Conservation (phyloP, 225 moss, liverwort and hornwort genomes). For the Neckera pumila region DNA sequence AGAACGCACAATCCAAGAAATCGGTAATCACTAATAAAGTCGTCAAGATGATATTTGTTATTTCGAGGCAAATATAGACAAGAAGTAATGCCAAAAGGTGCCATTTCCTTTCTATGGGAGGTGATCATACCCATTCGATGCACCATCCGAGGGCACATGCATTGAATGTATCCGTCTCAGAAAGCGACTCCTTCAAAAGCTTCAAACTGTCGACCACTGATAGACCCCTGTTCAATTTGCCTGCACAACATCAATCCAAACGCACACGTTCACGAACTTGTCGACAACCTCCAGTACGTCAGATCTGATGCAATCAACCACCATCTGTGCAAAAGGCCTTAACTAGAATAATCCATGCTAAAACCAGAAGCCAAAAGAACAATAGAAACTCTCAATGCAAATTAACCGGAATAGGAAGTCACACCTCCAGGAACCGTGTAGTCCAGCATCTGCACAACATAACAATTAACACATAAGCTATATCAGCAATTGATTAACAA, state of each 20-base stretch:
- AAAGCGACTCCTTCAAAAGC: constrained; percentile 41
- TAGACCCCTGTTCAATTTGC: constrained; percentile 86
- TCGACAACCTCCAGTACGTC: background rate
- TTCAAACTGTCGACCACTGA: constrained; percentile 85
- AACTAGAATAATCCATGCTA: background rate
- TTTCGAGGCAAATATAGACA: background rate
- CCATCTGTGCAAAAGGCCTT: background rate
- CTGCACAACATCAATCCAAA: constrained; percentile 30
- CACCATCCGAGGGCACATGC: constrained; percentile 90
- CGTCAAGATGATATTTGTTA: background rate
- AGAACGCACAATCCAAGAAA: background rate
- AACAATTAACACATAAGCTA: background rate
- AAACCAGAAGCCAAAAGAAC: background rate
- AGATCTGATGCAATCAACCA: background rate
- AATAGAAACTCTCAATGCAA: background rate
- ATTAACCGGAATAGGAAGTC: background rate
- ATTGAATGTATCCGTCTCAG: constrained; percentile 58
- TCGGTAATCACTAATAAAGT: background rate
- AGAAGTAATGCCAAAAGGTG: background rate
- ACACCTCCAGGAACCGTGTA: constrained; percentile 91
- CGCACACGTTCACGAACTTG: background rate
- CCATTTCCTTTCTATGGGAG: background rate
- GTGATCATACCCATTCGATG: constrained; percentile 69
- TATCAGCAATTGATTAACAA: background rate
- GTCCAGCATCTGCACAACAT: constrained; percentile 65